These are phyloP conservation scores for Mycena galopus DNA, from an alignment of 768 basidiomycete genomes.

Conservation along the genomic window DNA sequence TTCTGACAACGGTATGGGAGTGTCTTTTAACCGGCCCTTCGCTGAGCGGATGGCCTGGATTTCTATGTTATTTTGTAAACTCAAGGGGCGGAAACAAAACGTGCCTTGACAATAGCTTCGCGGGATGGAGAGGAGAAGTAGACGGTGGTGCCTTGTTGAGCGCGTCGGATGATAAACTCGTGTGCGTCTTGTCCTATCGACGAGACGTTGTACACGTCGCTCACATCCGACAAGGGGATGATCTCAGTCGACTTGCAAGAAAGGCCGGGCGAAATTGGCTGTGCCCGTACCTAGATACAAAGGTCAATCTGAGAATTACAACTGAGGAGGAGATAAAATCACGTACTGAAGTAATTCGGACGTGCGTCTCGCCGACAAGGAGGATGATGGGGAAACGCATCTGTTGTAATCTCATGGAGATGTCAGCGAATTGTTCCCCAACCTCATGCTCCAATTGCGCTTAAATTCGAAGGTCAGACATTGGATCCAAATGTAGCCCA, in stretches of 20 bases:
- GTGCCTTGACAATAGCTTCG: conserved; percentile 82
- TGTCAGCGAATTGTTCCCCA: conserved; percentile 66
- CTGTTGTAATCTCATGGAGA: conserved; percentile 76
- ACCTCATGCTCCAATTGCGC: conserved; percentile 75
- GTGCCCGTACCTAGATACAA: conserved; percentile 70
- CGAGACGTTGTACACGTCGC: conserved; percentile 86
- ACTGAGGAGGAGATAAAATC: not conserved
- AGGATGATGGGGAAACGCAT: conserved; percentile 81
- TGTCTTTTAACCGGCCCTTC: conserved; percentile 76
- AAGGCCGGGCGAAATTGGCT: conserved; percentile 74
- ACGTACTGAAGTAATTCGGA: conserved; percentile 83
- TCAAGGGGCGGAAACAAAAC: not conserved
- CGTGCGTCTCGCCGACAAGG: conserved; percentile 75
- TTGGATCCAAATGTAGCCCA: not conserved
- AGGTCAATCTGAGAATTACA: not conserved
- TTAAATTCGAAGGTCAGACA: conserved; percentile 42
- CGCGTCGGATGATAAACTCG: conserved; percentile 86
- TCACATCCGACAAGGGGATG: conserved; percentile 82
- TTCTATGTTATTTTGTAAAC: conserved; percentile 1
- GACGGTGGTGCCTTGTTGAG: conserved; percentile 75
- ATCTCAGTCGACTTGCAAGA: conserved; percentile 87
- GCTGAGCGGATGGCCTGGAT: conserved; percentile 78
- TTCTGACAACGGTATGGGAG: conserved; percentile 64
- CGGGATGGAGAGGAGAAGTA: conserved; percentile 82
- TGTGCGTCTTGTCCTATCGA: conserved; percentile 77